Evolutionary conservation across 768 basidiomycete genomes (phyloP).

Genomic region (Roridomyces roridus): DNA sequence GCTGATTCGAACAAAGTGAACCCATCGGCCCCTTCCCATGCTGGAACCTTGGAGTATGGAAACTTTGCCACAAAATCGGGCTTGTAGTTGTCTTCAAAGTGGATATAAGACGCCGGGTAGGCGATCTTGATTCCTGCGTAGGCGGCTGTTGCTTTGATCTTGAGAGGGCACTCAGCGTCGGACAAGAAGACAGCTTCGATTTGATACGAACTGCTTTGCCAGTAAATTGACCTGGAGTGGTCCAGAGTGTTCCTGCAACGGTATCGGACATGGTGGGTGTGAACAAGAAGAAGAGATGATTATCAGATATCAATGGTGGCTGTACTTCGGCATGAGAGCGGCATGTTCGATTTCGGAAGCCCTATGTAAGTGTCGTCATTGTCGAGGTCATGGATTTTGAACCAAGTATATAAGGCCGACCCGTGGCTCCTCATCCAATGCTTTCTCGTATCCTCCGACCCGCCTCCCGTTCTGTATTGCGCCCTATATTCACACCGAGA

Average conservation of each 20-base stretch:
- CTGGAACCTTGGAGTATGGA: conserved; percentile 84
- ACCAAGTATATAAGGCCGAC: neutral
- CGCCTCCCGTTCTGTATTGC: neutral
- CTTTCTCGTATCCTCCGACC: neutral
- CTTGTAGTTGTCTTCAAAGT: conserved; percentile 71
- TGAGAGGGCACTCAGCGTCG: neutral
- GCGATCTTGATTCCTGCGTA: conserved; percentile 65
- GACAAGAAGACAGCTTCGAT: too few species aligned
- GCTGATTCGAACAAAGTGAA: conserved; percentile 78
- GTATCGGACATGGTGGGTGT: conserved; percentile 1
- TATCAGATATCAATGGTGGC: too few species aligned
- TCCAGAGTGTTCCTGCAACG: conserved; percentile 12
- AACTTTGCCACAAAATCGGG: conserved; percentile 78
- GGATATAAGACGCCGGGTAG: conserved; percentile 57
- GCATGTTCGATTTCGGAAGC: too few species aligned
- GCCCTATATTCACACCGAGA: neutral
- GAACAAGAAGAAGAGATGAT: neutral
- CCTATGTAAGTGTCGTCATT: too few species aligned
- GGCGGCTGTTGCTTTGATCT: conserved; percentile 65
- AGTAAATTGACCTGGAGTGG: conserved; percentile 7
- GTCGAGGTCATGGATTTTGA: neutral
- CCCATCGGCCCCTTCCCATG: conserved; percentile 77
- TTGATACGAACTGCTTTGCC: conserved; percentile 4
- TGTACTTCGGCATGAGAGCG: too few species aligned
- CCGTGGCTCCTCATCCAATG: neutral